Base-by-base conservation (phyloP, 2,329 filamentous ascomycete genomes). In the Arthrobotrys entomopaga region DNA sequence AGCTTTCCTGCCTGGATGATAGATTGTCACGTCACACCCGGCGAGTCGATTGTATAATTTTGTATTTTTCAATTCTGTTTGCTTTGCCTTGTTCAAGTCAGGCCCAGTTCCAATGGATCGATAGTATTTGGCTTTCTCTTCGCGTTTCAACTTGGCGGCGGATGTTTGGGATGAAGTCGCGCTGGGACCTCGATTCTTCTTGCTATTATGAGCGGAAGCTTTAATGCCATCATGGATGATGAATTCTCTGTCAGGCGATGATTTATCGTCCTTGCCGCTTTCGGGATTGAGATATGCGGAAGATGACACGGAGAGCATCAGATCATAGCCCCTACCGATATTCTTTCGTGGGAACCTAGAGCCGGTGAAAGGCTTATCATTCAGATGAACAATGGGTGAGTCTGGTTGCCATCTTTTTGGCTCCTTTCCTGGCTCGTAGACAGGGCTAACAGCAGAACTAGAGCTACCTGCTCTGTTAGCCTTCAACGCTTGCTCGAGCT, bases 21-120 rank as follows among this genome's bases (percentile, higher is more conserved):
- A 66, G 8, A 66, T 22, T 6, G 52, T 58, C 4, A 66, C 10
- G 10, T 66, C 63, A 43, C 53, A 66, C 7, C 52, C 53, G 19
- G 63, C 40, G 40, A 66, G 63, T 24, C 63, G 22, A 20, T 66
- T 66, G 15, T 66, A 66, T 22, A 50, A 16, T n/a, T 42, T 58
- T 7, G 34, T 52, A 16, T 58, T 58, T 42, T 66, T 66, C 34
- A 65, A 22, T 24, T 56, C 24, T 6, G 50, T 29, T 49, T 43
- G 40, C 16, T 40, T 24, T 2, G 50, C 42, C 13, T 16, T 58
- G 2, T 3, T 42, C 22, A 66, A 26, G 50, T 66, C 63, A 7
- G 52, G 63, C 15, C 53, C 63, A 7, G 16, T 57, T 10, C 42
- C 63, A 26, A 38, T 42, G 6, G 38, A 43, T 3, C 63, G 63